Evolutionary conservation across 163 green algal species (phyloP).

Genomic region (Smithsoniella earleae): DNA sequence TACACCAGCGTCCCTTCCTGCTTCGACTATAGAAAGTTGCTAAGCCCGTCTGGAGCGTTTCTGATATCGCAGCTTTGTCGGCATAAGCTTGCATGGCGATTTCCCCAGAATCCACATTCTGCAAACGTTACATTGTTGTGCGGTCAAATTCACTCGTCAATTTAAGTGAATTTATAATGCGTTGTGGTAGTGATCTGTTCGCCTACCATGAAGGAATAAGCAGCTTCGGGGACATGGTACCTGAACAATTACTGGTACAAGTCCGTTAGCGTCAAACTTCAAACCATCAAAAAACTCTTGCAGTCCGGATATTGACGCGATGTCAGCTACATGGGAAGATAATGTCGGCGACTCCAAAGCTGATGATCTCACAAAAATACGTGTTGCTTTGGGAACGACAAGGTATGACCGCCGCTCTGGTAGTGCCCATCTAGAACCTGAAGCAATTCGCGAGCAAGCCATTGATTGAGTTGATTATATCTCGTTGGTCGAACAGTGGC

Average conservation of each 20-base stretch:
- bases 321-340: too few relatives aligned
- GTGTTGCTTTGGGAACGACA: too few relatives aligned
- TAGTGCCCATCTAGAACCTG: too few relatives aligned
- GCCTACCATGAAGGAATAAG: neutral
- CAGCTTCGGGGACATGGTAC: constrained; percentile 33
- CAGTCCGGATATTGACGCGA: too few relatives aligned
- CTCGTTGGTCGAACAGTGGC: too few relatives aligned
- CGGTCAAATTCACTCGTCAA: neutral
- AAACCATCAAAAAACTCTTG: constrained; percentile 68
- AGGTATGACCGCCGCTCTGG: too few relatives aligned
- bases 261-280: constrained; percentile 73
- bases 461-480: too few relatives aligned
- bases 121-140: constrained; percentile 28
- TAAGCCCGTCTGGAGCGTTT: constrained; percentile 83
- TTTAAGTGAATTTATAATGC: neutral
- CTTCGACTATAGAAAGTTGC: constrained; percentile 91
- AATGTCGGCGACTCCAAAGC: too few relatives aligned
- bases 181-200: neutral
- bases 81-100: constrained; percentile 97
- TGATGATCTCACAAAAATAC: too few relatives aligned
- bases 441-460: too few relatives aligned
- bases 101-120: constrained; percentile 91
- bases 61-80: constrained; percentile 68
- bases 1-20: constrained; percentile 87
- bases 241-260: constrained; percentile 86